Conservation (phyloP, 257 asterid genomes). For the Solanum appendiculatum region DNA sequence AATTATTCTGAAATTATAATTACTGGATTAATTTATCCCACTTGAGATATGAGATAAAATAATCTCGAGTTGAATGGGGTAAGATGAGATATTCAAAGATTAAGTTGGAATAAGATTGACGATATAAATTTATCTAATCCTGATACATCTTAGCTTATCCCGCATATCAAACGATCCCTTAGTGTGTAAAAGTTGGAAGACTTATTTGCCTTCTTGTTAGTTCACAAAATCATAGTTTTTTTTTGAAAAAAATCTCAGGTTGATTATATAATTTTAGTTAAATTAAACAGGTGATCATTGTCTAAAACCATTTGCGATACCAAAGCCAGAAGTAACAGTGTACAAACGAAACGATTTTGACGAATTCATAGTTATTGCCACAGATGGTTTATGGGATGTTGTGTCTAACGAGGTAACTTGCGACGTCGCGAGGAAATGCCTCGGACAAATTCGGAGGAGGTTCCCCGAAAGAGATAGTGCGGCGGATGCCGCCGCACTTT, state of each 20-base stretch:
- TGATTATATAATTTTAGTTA: too few species aligned
- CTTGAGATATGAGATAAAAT: too few species aligned
- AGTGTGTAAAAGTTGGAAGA: neutral
- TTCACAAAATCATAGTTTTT: too few species aligned
- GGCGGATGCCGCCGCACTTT: slow-evolving; percentile 27
- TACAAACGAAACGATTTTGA: slow-evolving; percentile 26
- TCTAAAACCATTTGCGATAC: slow-evolving; percentile 28
- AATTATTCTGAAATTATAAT: too few species aligned
- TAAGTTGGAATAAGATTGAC: too few species aligned
- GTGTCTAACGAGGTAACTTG: slow-evolving; percentile 35
- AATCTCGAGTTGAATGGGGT: neutral
- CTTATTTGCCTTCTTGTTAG: too few species aligned
- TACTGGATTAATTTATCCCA: too few species aligned
- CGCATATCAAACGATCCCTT: neutral
- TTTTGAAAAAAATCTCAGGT: too few species aligned
- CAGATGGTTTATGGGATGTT: slow-evolving; percentile 62
- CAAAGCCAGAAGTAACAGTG: slow-evolving; percentile 42
- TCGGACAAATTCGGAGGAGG: slow-evolving; percentile 1
- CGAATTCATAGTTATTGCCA: slow-evolving; percentile 44
- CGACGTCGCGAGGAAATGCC: slow-evolving; percentile 20
- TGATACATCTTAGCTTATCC: neutral
- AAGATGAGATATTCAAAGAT: too few species aligned
- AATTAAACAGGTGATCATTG: slow-evolving; percentile 25
- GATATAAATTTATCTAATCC: too few species aligned
- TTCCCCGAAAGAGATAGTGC: neutral